Conservation (phyloP, 1,284 basidiomycete species). For the Afroboletus lepidellus region DNA sequence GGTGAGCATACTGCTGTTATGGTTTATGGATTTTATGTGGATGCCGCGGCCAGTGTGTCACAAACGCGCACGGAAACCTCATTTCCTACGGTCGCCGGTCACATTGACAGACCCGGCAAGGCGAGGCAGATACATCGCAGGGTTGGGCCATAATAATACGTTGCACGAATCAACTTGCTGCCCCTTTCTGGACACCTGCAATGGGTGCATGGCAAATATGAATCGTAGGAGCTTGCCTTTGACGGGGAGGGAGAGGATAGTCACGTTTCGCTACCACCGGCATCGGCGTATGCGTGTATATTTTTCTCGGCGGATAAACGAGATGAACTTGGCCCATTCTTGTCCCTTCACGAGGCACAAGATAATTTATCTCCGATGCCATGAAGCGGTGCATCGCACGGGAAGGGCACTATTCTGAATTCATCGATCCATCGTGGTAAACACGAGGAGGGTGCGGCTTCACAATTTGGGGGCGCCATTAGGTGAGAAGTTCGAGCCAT, state of each 20-base stretch:
- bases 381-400: conserved; percentile 31
- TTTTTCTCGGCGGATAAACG: conserved; percentile 21
- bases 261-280: neutral
- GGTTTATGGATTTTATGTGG: conserved; percentile 32
- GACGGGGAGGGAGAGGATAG: neutral
- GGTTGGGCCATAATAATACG: conserved; percentile 24
- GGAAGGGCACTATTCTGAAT: conserved; percentile 11
- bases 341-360: conserved; percentile 16
- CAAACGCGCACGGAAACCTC: conserved; percentile 38
- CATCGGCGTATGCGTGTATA: conserved; percentile 4
- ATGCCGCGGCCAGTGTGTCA: conserved; percentile 33
- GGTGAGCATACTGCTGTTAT: conserved; percentile 17
- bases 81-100: conserved; percentile 37
- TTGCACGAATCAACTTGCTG: conserved; percentile 17
- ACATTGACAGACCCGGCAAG: conserved; percentile 35
- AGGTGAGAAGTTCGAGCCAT: conserved; percentile 14
- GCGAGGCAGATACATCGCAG: conserved; percentile 39
- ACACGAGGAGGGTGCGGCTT: conserved; percentile 32
- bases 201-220: conserved; percentile 16
- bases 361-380: conserved; percentile 33
- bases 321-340: conserved; percentile 19
- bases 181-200: conserved; percentile 12
- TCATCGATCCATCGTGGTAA: conserved; percentile 31
- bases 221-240: conserved; percentile 9
- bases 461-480: conserved; percentile 14